Conservation (phyloP, 768 basidiomycete genomes). For the Russula abietina region DNA sequence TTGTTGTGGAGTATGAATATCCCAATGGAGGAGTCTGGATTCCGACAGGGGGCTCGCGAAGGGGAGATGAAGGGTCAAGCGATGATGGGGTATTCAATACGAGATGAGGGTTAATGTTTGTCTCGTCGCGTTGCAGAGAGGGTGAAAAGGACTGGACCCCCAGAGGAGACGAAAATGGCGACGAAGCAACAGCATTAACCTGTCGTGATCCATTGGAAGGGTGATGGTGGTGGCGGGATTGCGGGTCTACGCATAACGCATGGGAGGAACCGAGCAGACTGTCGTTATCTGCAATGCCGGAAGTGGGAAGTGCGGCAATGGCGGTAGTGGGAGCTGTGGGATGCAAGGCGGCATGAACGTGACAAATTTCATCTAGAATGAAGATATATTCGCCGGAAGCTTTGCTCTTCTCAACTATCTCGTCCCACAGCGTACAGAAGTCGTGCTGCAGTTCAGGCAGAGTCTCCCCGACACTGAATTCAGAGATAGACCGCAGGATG, state of each 20-base stretch:
- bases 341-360: neutral
- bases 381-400: neutral
- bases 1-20: neutral
- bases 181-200: neutral
- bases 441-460: neutral
- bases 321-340: neutral
- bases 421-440: neutral
- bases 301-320: neutral
- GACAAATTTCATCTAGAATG: neutral
- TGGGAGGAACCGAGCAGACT: neutral
- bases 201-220: neutral
- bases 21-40: neutral
- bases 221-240: neutral
- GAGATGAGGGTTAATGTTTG: too few species aligned
- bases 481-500: neutral
- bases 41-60: neutral
- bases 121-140: too few species aligned
- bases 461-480: neutral
- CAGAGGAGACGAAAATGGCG: neutral
- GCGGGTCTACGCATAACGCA: neutral
- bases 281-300: neutral
- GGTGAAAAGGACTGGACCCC: neutral
- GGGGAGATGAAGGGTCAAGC: neutral
- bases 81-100: too few species aligned
- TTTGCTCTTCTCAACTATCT: neutral